Evolutionary conservation across 441 rosid species (phyloP).

Genomic region (Erodium texanum): DNA sequence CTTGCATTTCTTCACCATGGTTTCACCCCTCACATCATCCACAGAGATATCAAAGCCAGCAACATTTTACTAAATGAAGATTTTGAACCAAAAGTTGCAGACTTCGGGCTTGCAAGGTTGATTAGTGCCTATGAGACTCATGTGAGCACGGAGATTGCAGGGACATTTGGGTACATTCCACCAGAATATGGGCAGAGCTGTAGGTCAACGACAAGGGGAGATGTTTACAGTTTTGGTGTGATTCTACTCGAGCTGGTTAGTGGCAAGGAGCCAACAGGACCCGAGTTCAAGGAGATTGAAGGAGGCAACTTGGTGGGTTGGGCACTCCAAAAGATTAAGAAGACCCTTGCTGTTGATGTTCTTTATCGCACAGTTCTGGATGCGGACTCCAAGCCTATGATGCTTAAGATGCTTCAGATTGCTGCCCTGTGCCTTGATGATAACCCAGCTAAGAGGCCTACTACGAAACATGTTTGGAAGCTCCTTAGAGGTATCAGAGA

Average conservation of each 20-base stretch:
- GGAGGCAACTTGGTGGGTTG: conserved; percentile 91
- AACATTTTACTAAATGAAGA: conserved; percentile 68
- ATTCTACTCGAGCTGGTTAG: conserved; percentile 78
- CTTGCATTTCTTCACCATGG: conserved; percentile 83
- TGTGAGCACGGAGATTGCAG: conserved; percentile 77
- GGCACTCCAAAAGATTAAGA: conserved; percentile 65
- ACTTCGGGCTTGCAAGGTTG: conserved; percentile 79
- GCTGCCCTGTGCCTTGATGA: conserved; percentile 58
- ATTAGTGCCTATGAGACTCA: conserved; percentile 92
- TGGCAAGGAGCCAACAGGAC: conserved; percentile 89
- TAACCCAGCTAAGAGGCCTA: conserved; percentile 64
- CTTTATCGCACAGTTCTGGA: conserved; percentile 43
- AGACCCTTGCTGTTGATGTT: conserved; percentile 51
- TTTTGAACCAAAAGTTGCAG: conserved; percentile 87
- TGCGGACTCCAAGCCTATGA: conserved; percentile 35
- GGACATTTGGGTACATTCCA: conserved; percentile 88
- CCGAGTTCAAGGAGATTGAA: conserved; percentile 80
- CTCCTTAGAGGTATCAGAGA: conserved; percentile 46
- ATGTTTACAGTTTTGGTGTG: conserved; percentile 92
- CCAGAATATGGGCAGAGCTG: conserved; percentile 94
- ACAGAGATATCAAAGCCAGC: conserved; percentile 84
- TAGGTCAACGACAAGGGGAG: conserved; percentile 73
- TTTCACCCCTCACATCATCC: conserved; percentile 82
- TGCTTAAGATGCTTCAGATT: conserved; percentile 62
- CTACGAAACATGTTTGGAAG: conserved; percentile 62